These are phyloP conservation scores for Mimosa bimucronata DNA, from an alignment of 306 rosid genomes.

Conservation along the genomic window DNA sequence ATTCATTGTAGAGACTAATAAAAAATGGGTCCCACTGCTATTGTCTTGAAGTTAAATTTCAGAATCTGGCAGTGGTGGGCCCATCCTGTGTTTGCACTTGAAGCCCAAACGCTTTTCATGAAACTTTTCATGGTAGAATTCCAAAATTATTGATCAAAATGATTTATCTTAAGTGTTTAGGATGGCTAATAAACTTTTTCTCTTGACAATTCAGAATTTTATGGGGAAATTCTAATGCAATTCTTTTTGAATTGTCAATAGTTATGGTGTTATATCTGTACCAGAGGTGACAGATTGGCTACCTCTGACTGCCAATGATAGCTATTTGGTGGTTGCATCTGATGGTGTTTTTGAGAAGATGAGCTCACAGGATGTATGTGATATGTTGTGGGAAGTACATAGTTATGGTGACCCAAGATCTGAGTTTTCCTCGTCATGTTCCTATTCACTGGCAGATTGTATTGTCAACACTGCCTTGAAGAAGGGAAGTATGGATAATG, in stretches of 20 bases:
- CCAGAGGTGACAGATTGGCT: conserved; percentile 98
- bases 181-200: conserved; percentile 34
- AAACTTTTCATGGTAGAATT: background rate
- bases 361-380: conserved; percentile 88
- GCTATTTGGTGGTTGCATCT: conserved; percentile 91
- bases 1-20: conserved; percentile 6
- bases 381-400: conserved; percentile 80
- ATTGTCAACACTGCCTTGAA: conserved; percentile 67
- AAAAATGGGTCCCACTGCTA: conserved; percentile 3
- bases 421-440: conserved; percentile 59
- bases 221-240: conserved; percentile 40
- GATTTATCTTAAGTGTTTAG: conserved; percentile 20
- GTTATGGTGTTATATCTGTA: conserved; percentile 87
- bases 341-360: conserved; percentile 95
- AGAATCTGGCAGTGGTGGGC: conserved; percentile 23
- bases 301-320: conserved; percentile 80
- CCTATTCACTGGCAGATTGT: conserved; percentile 80
- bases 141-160: background rate
- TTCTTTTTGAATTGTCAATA: conserved; percentile 43
- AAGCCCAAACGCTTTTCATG: conserved; percentile 5
- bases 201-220: conserved; percentile 29
- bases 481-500: conserved; percentile 89
- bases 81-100: conserved; percentile 15
- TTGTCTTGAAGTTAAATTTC: conserved; percentile 24
- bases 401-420: conserved; percentile 46